Percentiles rank a stretch among this genome's conserved stretches.
Evolutionary conservation across 2,329 filamentous ascomycete genomes (phyloP).

Genomic region (Dactylellina drechsleri): DNA sequence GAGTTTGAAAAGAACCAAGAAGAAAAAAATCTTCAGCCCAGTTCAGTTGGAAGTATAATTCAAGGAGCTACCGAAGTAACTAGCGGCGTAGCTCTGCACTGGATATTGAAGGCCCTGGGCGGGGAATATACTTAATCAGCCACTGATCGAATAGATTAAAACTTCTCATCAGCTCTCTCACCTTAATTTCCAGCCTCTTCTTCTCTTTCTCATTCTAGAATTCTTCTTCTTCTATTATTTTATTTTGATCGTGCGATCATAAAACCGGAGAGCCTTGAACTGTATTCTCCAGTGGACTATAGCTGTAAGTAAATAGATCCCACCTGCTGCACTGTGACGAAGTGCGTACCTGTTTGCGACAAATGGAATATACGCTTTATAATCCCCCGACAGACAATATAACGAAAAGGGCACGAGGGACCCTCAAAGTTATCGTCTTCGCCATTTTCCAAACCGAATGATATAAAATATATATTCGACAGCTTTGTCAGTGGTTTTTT

Average conservation of each 20-base stretch:
- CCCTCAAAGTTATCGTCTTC: background rate
- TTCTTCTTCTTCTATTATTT: background rate
- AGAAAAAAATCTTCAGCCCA: too few relatives aligned
- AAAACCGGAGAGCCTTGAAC: background rate
- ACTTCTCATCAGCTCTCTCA: background rate
- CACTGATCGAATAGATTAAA: too few relatives aligned
- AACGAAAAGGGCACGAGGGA: too few relatives aligned
- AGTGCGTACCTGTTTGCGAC: background rate
- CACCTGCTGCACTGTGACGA: background rate
- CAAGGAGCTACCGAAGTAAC: too few relatives aligned
- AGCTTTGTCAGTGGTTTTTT: background rate
- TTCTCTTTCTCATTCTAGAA: background rate
- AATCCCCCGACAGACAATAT: too few relatives aligned
- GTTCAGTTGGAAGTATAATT: too few relatives aligned
- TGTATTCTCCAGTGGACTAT: background rate
- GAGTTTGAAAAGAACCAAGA: too few relatives aligned
- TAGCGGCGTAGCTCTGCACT: too few relatives aligned
- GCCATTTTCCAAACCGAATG: background rate
- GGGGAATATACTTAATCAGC: too few relatives aligned
- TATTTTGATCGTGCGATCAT: constrained; percentile 1
- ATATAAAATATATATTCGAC: background rate
- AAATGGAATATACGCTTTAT: background rate
- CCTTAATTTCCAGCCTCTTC: background rate
- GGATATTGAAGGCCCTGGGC: too few relatives aligned
- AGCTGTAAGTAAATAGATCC: background rate